Conservation (phyloP, 1,284 basidiomycete species). For the Sporisorium scitamineum region DNA sequence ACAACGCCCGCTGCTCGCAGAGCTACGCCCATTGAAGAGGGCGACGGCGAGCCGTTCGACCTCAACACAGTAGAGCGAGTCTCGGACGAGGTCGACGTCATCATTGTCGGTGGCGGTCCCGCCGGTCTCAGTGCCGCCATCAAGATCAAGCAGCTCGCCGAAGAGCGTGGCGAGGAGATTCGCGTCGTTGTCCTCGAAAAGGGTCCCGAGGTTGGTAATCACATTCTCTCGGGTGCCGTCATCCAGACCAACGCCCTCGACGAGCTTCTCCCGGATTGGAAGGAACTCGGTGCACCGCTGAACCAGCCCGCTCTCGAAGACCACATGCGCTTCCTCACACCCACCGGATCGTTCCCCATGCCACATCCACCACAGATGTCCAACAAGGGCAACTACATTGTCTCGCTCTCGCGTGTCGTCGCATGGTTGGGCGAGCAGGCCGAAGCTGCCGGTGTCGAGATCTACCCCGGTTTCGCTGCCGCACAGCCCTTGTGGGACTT, state of each 20-base stretch:
- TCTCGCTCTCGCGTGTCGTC: constrained; percentile 88
- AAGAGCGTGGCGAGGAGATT: constrained; percentile 80
- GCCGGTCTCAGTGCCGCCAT: constrained; percentile 97
- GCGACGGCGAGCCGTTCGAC: constrained; percentile 63
- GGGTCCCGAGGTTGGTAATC: constrained; percentile 90
- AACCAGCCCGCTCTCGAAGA: constrained; percentile 84
- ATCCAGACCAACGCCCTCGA: constrained; percentile 91
- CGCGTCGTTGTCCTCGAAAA: constrained; percentile 96
- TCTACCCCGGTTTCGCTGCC: constrained; percentile 96
- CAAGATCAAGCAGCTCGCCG: constrained; percentile 90
- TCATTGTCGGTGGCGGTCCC: constrained; percentile 95
- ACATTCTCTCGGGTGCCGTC: constrained; percentile 95
- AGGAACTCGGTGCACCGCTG: constrained; percentile 75
- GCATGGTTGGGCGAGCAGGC: constrained; percentile 91
- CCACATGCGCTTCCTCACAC: constrained; percentile 88
- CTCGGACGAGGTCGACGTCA: constrained; percentile 85
- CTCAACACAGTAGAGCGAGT: constrained; percentile 66
- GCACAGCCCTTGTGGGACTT: constrained; percentile 83
- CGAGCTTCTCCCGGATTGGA: constrained; percentile 92
- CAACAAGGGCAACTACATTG: constrained; percentile 93
- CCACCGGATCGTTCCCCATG: constrained; percentile 80
- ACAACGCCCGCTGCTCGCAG: constrained; percentile 30
- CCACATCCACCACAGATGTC: constrained; percentile 98
- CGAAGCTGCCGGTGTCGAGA: constrained; percentile 90
- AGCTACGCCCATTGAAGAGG: constrained; percentile 56